Evolutionary conservation across 768 basidiomycete species (phyloP).

Genomic region (Imleria badia): DNA sequence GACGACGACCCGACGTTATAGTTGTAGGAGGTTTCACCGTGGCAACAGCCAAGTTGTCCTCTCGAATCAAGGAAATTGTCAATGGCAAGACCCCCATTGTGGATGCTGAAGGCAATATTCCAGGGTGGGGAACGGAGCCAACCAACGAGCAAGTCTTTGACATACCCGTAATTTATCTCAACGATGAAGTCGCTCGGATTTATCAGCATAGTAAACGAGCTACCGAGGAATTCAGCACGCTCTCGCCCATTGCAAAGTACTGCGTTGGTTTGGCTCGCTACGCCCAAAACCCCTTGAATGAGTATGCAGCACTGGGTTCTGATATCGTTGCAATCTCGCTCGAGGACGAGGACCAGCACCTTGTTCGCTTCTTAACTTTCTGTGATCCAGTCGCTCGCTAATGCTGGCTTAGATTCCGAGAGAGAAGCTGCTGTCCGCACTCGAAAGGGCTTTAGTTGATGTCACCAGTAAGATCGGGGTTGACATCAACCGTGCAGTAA

Average conservation of each 20-base stretch:
- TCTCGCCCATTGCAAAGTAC: slow-evolving; percentile 81
- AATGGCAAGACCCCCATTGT: slow-evolving; percentile 26
- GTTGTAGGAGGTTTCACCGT: slow-evolving; percentile 88
- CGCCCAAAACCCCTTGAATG: slow-evolving; percentile 89
- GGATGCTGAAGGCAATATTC: slow-evolving; percentile 19
- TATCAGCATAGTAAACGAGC: slow-evolving; percentile 91
- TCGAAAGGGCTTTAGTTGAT: slow-evolving; percentile 89
- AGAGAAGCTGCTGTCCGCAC: slow-evolving; percentile 77
- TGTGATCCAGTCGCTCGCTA: neutral
- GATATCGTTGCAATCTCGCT: slow-evolving; percentile 85
- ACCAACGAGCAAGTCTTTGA: slow-evolving; percentile 46
- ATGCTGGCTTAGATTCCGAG: slow-evolving; percentile 62
- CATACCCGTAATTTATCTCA: slow-evolving; percentile 78
- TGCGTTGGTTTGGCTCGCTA: slow-evolving; percentile 94
- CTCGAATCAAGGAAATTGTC: slow-evolving; percentile 61
- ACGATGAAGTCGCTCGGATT: slow-evolving; percentile 90
- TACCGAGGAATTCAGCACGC: slow-evolving; percentile 74
- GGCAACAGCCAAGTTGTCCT: slow-evolving; percentile 69
- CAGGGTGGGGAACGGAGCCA: slow-evolving; percentile 31
- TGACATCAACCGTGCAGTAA: slow-evolving; percentile 91
- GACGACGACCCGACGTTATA: slow-evolving; percentile 84
- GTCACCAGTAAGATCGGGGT: slow-evolving; percentile 91
- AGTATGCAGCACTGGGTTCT: slow-evolving; percentile 84
- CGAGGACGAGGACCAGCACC: slow-evolving; percentile 81
- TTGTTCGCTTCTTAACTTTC: slow-evolving; percentile 49